Base-by-base conservation (phyloP, 2,329 filamentous ascomycete species). In the Pseudonectria buxi region DNA sequence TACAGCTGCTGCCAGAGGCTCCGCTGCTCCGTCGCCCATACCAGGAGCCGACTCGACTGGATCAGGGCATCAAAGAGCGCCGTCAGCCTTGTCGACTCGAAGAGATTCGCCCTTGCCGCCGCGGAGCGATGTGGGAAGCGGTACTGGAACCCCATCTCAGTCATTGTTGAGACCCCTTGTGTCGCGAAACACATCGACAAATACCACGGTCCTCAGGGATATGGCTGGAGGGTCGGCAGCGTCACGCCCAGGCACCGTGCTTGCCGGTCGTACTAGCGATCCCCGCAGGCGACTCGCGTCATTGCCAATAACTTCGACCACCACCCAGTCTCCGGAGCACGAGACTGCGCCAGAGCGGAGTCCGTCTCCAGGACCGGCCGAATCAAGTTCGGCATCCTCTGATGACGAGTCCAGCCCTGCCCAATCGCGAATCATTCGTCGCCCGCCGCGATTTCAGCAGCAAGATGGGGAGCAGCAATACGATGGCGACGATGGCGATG, bases 401-500 rank as follows among this genome's bases (percentile, higher is more conserved):
- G 65, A 63, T 14, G 67, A 70, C 18, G 68, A 65, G 18, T 76
- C 71, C 1, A 68, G 66, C 42, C 71, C 72, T 0, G 74, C 69
- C 4, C 70, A 78, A 49, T 78, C 74, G 11, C 67, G 74, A 37
- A 77, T 78, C 43, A 77, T 78, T 49, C 71, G 72, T 14, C 70
- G 75, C 3, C 75, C 75, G 3, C 74, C 75, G 10, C 66, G 72
- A 14, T 76, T 70, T 38, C 63, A 68, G 32, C 51, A 50, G 30
- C 51, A 52, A 34, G 63, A 68, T n/a, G 54, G 52, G 10, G 48
- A 50, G 4, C 55, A 50, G n/a, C 51, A 50, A 5, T 65, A 64
- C 22, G 61, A 60, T 10, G 69, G 62, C 14, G 74, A 76, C n/a
- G 72, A 75, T 3, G 76, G 76, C 10, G 70, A 72, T 2, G 73